A percentile compares a stretch with the other conserved stretches of the same genome.
These are phyloP conservation scores for Lichtheimia hyalospora DNA, from an alignment of 371 early-diverging fungal species.

Conservation along the genomic window DNA sequence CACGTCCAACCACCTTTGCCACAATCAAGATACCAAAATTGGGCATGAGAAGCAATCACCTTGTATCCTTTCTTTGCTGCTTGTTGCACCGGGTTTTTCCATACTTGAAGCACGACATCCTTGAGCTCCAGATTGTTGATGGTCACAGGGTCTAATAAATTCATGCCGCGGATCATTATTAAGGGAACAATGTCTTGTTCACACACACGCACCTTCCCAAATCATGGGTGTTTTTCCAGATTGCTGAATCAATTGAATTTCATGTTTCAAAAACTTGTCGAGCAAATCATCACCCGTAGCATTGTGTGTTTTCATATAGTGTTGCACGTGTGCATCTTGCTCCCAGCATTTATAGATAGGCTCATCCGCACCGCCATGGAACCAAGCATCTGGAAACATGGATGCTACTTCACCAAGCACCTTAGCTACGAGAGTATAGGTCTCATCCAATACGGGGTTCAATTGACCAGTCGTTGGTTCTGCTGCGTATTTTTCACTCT, in stretches of 20 bases:
- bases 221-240: conserved; percentile 49
- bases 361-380: conserved; percentile 75
- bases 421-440: conserved; percentile 54
- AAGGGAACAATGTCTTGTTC: too few species aligned
- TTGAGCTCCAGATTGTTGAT: conserved; percentile 38
- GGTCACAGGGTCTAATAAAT: conserved; percentile 37
- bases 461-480: conserved; percentile 77
- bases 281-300: conserved; percentile 38
- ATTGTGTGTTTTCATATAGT: conserved; percentile 40
- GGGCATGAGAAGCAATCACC: conserved; percentile 57
- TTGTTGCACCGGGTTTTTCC: conserved; percentile 49
- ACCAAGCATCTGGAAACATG: conserved; percentile 62
- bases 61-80: conserved; percentile 56
- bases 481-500: conserved; percentile 57
- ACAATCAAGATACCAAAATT: conserved; percentile 73
- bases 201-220: conserved; percentile 52
- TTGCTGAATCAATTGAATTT: conserved; percentile 25
- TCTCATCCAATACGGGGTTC: conserved; percentile 58
- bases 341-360: conserved; percentile 72
- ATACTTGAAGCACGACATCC: conserved; percentile 62
- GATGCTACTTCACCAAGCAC: conserved; percentile 58
- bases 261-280: conserved; percentile 30
- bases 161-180: too few species aligned
- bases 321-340: conserved; percentile 32
- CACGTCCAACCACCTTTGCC: conserved; percentile 65